Evolutionary conservation across 495 filamentous ascomycete genomes (phyloP), one percentile per base, ranked within the genome.

Genomic region (Penicillium ochrochloron): DNA sequence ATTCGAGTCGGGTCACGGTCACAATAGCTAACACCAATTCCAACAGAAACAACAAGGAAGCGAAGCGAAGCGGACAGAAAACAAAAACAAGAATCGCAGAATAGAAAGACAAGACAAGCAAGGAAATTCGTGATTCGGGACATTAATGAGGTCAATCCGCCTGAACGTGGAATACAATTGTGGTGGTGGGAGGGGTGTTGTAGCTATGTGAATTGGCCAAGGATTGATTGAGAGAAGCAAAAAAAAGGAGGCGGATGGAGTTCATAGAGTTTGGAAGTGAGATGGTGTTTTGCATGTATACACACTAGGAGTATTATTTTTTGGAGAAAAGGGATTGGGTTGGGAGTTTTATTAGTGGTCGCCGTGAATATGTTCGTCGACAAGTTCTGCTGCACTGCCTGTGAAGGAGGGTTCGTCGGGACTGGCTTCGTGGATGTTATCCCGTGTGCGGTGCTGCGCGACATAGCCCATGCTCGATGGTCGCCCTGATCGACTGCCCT

Each of bases 391-490:
- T 14, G 76, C 73, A 37, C 81, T 84, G n/a, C 82, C 80, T 2
- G 76, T 69, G 25, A 83, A 75, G 4, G 78, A 77, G 0, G 82
- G 82, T 48, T 88, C 83, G n/a, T 87, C 80, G 34, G 78, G 77
- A 65, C 76, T 85, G 35, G 85, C 82, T 63, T 82, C 87, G 61
- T 83, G 82, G 51, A 88, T 85, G 55, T 85, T 83, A 55, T 87
- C 86, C 39, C 76, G 77, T 0, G 85, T 82, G 37, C 84, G 80
- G 64, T 91, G 88, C 33, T 92, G 88, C 39, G 89, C 80, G n/a
- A 94, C 92, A 66, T 87, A 89, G 1, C 92, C 91, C 68, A 89
- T 82, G 68, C 83, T 91, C 3, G 89, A 84, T 3, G 89, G 86
- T 34, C 85, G 83, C 42, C 90, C 89, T 11, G 80, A 69, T 65